Evolutionary conservation across 2,329 filamentous ascomycete genomes (phyloP).

Genomic region (Lojkania enalia): DNA sequence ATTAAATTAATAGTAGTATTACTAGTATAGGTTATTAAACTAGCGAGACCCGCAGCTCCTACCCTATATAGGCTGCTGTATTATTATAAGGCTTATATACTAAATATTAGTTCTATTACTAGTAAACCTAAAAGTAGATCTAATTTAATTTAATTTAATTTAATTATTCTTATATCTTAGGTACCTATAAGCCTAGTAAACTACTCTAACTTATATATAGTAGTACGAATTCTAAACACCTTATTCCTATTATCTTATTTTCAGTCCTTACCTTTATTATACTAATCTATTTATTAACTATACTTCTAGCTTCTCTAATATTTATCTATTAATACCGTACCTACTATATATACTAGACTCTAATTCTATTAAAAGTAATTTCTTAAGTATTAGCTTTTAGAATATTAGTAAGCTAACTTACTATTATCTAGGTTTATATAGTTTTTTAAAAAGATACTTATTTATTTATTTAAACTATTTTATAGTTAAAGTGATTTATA

Average conservation of each 20-base stretch:
- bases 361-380: not conserved
- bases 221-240: not conserved
- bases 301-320: no score
- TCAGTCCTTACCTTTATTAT: not conserved
- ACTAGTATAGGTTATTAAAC: no score
- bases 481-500: no score
- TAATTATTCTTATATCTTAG: not conserved
- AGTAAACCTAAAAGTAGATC: no score
- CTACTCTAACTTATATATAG: not conserved
- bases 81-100: no score
- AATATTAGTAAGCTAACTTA: not conserved
- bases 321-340: no score
- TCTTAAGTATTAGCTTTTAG: not conserved
- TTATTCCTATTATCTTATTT: not conserved
- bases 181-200: not conserved
- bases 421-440: not conserved
- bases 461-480: no score
- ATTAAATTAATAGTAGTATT: not conserved
- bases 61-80: no score
- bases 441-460: no score
- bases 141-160: not conserved
- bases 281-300: not conserved
- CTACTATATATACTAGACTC: no score
- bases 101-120: no score
- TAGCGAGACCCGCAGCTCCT: no score